phyloP scores from a whole-genome alignment of 306 rosid genomes.

The Bauhinia variegata region DNA sequence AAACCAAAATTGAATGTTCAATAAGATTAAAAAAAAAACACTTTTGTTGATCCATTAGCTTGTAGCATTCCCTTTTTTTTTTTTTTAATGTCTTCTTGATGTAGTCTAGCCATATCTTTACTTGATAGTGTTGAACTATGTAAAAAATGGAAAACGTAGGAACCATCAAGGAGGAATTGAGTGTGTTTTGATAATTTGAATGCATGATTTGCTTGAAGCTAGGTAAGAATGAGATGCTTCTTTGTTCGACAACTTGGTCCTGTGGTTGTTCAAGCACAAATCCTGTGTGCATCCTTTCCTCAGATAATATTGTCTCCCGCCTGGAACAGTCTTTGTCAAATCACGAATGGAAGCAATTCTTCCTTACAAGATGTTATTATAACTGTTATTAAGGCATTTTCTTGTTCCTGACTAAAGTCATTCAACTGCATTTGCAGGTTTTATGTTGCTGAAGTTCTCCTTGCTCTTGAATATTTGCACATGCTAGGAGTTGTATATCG shows the following conservation, averaged over 20 bases:
- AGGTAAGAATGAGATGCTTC: neutral
- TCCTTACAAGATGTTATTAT: too few relatives aligned
- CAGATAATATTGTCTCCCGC: neutral
- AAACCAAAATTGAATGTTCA: neutral
- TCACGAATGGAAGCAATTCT: neutral
- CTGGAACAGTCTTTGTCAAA: too few relatives aligned
- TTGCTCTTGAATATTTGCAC: constrained; percentile 92
- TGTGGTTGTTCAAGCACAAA: constrained; percentile 10
- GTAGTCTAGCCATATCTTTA: constrained; percentile 1
- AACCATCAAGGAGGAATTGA: constrained; percentile 4
- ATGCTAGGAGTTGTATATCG: constrained; percentile 97
- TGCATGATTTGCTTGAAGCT: constrained; percentile 18
- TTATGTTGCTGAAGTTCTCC: constrained; percentile 92
- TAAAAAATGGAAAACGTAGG: neutral
- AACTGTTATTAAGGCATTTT: constrained; percentile 10
- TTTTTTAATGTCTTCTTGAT: neutral
- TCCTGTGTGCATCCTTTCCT: constrained; percentile 12
- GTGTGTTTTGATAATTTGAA: neutral
- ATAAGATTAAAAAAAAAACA: neutral
- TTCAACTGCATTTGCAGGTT: constrained; percentile 58
- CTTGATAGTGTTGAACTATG: neutral
- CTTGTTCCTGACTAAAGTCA: constrained; percentile 29
- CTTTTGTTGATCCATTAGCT: constrained; percentile 13
- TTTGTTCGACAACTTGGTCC: neutral
- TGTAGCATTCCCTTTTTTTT: constrained; percentile 3